phyloP scores from a whole-genome alignment of 1,139 yeast species.

The Neolecta irregularis region DNA sequence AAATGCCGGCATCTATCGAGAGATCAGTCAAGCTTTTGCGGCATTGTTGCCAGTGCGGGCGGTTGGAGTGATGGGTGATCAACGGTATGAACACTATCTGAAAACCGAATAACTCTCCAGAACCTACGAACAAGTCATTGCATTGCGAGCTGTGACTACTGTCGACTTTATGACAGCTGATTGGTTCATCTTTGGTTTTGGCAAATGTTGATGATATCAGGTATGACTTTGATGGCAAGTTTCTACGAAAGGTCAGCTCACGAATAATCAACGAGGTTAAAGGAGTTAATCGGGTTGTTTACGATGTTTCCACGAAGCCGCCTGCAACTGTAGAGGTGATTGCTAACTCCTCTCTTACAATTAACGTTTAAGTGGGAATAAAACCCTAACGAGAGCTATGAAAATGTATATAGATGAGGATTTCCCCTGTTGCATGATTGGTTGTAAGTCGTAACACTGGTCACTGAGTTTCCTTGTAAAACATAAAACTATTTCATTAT shows the following conservation, averaged over 20 bases:
- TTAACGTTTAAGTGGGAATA: slow-evolving; percentile 5
- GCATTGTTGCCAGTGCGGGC: slow-evolving; percentile 92
- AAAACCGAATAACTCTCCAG: neutral
- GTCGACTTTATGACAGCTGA: slow-evolving; percentile 99
- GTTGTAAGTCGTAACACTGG: no score
- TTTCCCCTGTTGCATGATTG: no score
- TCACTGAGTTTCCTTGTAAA: no score
- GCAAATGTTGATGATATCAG: no score
- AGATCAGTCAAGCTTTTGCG: slow-evolving; percentile 96
- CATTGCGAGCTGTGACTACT: slow-evolving; percentile 94
- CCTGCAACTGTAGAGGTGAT: slow-evolving; percentile 83
- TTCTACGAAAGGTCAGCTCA: slow-evolving; percentile 83
- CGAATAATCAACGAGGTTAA: slow-evolving; percentile 97
- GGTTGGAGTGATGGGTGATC: slow-evolving; percentile 99
- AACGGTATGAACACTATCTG: slow-evolving; percentile 32
- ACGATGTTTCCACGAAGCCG: slow-evolving; percentile 96
- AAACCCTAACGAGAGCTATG: neutral
- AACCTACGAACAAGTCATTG: slow-evolving; percentile 97
- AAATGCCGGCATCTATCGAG: slow-evolving; percentile 78
- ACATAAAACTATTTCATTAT: no score
- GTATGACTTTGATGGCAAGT: slow-evolving; percentile 75
- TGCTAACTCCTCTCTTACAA: neutral
- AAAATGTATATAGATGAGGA: neutral
- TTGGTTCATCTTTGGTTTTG: no score
- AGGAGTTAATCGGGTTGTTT: slow-evolving; percentile 98